Percentiles rank a stretch among this genome's conserved stretches.
These are phyloP conservation scores for Boletus vermiculosoides DNA, from an alignment of 768 basidiomycete genomes.

Conservation along the genomic window DNA sequence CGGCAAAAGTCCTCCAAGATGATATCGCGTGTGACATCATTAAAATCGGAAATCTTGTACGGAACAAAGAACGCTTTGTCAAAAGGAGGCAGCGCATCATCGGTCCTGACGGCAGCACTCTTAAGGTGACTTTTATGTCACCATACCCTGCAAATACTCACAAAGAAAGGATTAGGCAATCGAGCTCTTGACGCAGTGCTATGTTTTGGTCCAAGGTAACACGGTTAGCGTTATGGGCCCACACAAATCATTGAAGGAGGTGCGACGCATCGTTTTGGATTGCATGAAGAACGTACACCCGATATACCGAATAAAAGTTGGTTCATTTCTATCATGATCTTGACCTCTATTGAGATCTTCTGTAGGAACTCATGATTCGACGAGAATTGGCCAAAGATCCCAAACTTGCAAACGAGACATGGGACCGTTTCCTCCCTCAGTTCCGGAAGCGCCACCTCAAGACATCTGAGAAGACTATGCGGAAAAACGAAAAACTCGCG, in stretches of 20 bases:
- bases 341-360: background rate
- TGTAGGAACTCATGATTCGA: constrained; percentile 95
- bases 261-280: constrained; percentile 92
- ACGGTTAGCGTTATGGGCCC: constrained; percentile 99
- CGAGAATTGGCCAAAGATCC: constrained; percentile 98
- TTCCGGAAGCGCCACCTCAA: constrained; percentile 92
- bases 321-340: constrained; percentile 3
- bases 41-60: constrained; percentile 90
- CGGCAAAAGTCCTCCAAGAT: constrained; percentile 88
- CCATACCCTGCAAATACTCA: background rate
- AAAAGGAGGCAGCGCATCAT: constrained; percentile 96
- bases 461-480: constrained; percentile 89
- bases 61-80: constrained; percentile 96
- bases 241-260: constrained; percentile 93
- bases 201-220: constrained; percentile 96
- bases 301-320: constrained; percentile 96
- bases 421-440: constrained; percentile 96
- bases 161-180: constrained; percentile 67
- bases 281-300: constrained; percentile 99
- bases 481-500: constrained; percentile 75
- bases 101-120: constrained; percentile 93
- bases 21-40: constrained; percentile 93
- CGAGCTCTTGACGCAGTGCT: constrained; percentile 93
- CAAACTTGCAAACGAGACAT: constrained; percentile 87
- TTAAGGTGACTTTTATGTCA: constrained; percentile 62